A percentile compares a stretch with the other conserved stretches of the same genome.
These are phyloP conservation scores for Encephalitozoon romaleae DNA, from an alignment of 371 early-diverging fungal genomes.

Conservation along the genomic window DNA sequence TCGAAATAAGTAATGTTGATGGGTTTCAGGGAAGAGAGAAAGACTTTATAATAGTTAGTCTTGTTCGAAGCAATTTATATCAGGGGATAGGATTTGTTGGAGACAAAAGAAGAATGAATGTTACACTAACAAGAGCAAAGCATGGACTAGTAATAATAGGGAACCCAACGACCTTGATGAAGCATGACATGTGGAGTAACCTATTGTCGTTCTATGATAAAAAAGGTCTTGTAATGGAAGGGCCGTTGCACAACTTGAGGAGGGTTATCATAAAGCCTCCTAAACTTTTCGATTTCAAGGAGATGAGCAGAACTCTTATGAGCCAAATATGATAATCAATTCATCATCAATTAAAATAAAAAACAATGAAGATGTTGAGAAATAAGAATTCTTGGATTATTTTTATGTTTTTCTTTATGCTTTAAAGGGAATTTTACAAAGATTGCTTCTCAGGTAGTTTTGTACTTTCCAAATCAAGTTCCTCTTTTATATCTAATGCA, in stretches of 20 bases:
- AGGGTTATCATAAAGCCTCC: background rate
- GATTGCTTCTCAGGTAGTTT: background rate
- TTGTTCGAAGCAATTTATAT: conserved; percentile 82
- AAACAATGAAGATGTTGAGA: background rate
- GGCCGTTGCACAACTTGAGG: conserved; percentile 75
- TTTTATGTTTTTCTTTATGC: background rate
- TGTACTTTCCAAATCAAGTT: background rate
- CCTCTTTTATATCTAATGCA: conserved; percentile 1
- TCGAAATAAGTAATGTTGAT: conserved; percentile 94
- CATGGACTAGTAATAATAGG: conserved; percentile 86
- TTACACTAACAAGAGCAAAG: conserved; percentile 85
- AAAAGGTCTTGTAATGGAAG: conserved; percentile 78
- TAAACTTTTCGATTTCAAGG: background rate
- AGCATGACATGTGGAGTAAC: conserved; percentile 85
- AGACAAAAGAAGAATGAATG: conserved; percentile 89
- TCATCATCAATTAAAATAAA: no score
- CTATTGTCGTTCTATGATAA: conserved; percentile 81
- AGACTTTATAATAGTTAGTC: conserved; percentile 90
- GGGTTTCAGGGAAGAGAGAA: conserved; percentile 99
- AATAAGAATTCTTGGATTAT: background rate
- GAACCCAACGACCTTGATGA: conserved; percentile 81
- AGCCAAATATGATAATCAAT: background rate
- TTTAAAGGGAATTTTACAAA: background rate
- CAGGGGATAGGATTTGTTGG: conserved; percentile 93
- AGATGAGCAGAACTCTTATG: background rate